These are phyloP conservation scores for Cronartium quercuum DNA, from an alignment of 1,284 basidiomycete genomes.

Conservation along the genomic window DNA sequence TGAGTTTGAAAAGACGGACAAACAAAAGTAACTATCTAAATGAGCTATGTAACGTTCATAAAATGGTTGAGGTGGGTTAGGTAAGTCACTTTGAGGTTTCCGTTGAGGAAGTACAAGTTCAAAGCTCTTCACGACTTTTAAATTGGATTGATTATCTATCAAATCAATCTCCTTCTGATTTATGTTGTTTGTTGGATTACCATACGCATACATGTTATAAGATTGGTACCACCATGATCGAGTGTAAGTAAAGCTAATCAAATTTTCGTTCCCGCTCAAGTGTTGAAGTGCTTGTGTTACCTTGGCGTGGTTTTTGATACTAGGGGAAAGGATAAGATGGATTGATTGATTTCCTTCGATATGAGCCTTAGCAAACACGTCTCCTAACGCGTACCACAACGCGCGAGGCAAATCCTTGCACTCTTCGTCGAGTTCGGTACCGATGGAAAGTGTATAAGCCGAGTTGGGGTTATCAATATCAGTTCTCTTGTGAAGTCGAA, in stretches of 20 bases:
- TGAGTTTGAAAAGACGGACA: conserved; percentile 22
- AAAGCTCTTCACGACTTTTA: not conserved
- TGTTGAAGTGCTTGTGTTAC: not conserved
- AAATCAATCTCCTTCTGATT: no score
- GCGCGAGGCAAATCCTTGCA: not conserved
- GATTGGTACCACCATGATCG: conserved; percentile 30
- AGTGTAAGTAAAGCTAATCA: not conserved
- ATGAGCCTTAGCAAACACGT: not conserved
- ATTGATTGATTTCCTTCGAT: not conserved
- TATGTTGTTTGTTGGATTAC: not conserved
- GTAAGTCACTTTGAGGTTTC: conserved; percentile 6
- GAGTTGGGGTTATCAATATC: not conserved
- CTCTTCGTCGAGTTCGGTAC: not conserved
- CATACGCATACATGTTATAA: conserved; percentile 13
- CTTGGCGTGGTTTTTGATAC: not conserved
- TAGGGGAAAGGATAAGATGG: not conserved
- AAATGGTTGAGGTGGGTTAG: conserved; percentile 2
- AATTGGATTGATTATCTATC: no score
- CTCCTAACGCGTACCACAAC: conserved; percentile 15
- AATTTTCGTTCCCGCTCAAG: not conserved
- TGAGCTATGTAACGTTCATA: conserved; percentile 26
- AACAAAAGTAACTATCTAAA: conserved; percentile 28
- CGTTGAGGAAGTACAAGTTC: not conserved
- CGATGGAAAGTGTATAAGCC: not conserved
- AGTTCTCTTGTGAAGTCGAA: not conserved